These are phyloP conservation scores for Fusarium goolgardi DNA, from an alignment of 2,329 filamentous ascomycete species.

Conservation along the genomic window DNA sequence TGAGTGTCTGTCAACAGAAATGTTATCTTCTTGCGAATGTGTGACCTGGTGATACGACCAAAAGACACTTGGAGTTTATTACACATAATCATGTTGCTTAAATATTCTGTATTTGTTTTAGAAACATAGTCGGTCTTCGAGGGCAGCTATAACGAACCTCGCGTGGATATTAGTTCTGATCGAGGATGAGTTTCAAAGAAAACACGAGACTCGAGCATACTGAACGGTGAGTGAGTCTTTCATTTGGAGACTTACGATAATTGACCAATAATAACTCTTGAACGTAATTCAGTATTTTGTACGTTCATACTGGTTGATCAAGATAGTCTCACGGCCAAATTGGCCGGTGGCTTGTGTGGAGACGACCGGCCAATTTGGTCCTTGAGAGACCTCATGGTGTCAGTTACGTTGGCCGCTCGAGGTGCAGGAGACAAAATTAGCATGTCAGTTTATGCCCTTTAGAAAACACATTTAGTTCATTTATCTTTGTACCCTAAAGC, in stretches of 20 bases:
- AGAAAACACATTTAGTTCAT: no score
- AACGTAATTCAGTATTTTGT: no score
- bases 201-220: not conserved
- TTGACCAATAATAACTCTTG: not conserved
- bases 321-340: not conserved
- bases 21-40: accelerated
- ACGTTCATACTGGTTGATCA: not conserved
- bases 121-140: not conserved
- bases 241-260: not conserved
- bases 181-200: not conserved
- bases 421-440: no score
- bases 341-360: not conserved
- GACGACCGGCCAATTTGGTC: not conserved
- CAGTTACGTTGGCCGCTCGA: no score
- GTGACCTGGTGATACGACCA: accelerated
- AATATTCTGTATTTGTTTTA: not conserved
- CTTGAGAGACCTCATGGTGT: not conserved
- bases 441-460: no score
- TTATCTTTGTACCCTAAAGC: no score
- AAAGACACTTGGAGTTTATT: not conserved
- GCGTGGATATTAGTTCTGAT: not conserved
- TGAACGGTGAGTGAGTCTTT: not conserved
- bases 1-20: not conserved
- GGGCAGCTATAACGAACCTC: not conserved
- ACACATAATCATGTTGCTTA: not conserved